Percentiles rank a stretch among this genome's conserved stretches.
phyloP scores from a whole-genome alignment of 257 asterid species.

The Rehmannia glutinosa region DNA sequence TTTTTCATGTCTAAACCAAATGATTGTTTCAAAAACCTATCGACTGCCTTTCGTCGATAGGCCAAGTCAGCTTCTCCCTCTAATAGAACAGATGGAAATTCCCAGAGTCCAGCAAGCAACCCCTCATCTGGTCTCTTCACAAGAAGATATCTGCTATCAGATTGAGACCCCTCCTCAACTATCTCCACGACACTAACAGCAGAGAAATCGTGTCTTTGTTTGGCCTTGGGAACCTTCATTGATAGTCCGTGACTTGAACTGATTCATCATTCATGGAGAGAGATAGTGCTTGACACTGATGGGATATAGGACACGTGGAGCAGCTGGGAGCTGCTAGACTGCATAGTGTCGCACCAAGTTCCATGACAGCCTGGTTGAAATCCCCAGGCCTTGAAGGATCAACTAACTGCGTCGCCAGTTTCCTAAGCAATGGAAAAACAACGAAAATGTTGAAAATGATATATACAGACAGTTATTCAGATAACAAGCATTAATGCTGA shows the following conservation, averaged over 20 bases:
- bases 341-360: conserved; percentile 95
- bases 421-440: conserved; percentile 42
- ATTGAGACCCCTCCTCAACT: conserved; percentile 48
- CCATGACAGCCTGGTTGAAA: conserved; percentile 97
- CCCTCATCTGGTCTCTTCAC: conserved; percentile 90
- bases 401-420: conserved; percentile 75
- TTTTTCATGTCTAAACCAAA: conserved; percentile 47
- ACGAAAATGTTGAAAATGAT: not conserved
- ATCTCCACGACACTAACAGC: conserved; percentile 96
- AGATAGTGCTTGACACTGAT: conserved; percentile 67
- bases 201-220: conserved; percentile 69
- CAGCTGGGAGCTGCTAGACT: conserved; percentile 58
- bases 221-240: conserved; percentile 70
- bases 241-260: conserved; percentile 76
- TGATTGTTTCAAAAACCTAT: conserved; percentile 57
- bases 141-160: conserved; percentile 57
- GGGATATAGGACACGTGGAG: conserved; percentile 68
- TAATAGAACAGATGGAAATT: conserved; percentile 83
- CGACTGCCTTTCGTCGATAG: conserved; percentile 56
- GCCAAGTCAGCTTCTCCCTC: conserved; percentile 60
- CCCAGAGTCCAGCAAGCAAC: conserved; percentile 98
- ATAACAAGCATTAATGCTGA: not conserved
- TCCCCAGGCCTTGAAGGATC: conserved; percentile 92
- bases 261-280: conserved; percentile 51
- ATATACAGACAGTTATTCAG: not conserved